Base-by-base conservation (phyloP, 2,329 filamentous ascomycete genomes). In the Colletotrichum kahawae region DNA sequence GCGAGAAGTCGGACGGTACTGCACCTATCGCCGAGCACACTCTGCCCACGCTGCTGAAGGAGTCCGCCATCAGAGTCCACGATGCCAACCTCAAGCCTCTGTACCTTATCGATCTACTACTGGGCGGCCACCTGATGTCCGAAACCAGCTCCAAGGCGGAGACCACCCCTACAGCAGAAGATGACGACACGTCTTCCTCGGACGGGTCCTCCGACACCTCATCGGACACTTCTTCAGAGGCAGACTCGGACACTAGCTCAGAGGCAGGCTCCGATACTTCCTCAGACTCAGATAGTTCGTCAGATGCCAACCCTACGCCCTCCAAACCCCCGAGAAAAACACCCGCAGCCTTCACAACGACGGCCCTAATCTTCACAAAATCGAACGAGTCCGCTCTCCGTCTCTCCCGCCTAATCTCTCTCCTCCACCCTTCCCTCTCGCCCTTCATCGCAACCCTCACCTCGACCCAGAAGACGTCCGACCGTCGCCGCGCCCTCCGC, bases 341-440 rank as follows among this genome's bases (percentile, higher is more conserved):
- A 31, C 63, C 67, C 21, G 31, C 54, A 70, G 24, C 78, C 77
- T 81, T 84, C 77, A 78, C 82, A 21, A 85, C 87, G 34, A 86
- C 86, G 4, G 91, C 93, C 13, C 89, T 98, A 43, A 92, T 98
- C 78, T 98, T 98, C 82, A 96, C 95, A 62, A 95, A 95, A 79
- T 97, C 95, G 72, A 98, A 96, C 82, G 95, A 98, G 82, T 92
- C 93, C 21, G 95, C 96, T 1, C 90, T 94, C n/a, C 94, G 97
- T 74, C 90, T 98, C n/a, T 92, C 94, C 1, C 93, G 95, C 24
- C 91, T 98, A 0, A 88, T 98, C 13, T 86, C 88, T 2, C 86
- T 96, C 2, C 87, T 98, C 27, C 88, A 91, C 21, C 92, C 93
- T 1, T 82, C 87, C 0, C 85, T 93, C 38, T 85, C 89, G 4